These are phyloP conservation scores for Oleoguttula mirabilis DNA, from an alignment of 495 filamentous ascomycete genomes.

Conservation along the genomic window DNA sequence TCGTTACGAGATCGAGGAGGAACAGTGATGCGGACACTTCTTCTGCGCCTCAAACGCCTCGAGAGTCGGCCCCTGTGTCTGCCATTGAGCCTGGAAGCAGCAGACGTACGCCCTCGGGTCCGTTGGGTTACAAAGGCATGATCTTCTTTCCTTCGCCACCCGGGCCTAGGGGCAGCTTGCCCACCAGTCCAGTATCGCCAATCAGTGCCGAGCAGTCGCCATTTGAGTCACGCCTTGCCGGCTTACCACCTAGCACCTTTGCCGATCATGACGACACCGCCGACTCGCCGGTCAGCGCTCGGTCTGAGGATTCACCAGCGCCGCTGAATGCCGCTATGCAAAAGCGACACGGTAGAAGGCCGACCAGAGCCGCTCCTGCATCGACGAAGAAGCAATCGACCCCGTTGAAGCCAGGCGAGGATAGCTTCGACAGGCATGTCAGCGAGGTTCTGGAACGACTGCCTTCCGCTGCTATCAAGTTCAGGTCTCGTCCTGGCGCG, in stretches of 20 bases:
- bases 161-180: background rate
- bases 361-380: background rate
- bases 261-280: background rate
- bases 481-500: slow-evolving; percentile 44
- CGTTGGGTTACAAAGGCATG: slow-evolving; percentile 8
- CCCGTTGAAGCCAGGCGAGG: slow-evolving; percentile 31
- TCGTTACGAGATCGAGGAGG: no score
- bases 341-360: slow-evolving; percentile 18
- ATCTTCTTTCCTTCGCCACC: slow-evolving; percentile 13
- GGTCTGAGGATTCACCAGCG: background rate
- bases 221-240: no score
- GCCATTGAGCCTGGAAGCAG: slow-evolving; percentile 1
- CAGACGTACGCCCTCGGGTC: background rate
- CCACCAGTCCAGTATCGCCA: background rate
- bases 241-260: no score
- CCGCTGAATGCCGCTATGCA: slow-evolving; percentile 26
- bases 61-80: background rate
- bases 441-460: slow-evolving; percentile 70
- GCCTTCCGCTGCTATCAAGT: slow-evolving; percentile 58
- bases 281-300: background rate
- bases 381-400: background rate
- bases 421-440: slow-evolving; percentile 74
- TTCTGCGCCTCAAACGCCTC: no score
- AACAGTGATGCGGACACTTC: no score
- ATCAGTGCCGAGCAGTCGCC: background rate